Base-by-base conservation (phyloP, 352 stramenopile species). In the Phytophthora chlamydospora region DNA sequence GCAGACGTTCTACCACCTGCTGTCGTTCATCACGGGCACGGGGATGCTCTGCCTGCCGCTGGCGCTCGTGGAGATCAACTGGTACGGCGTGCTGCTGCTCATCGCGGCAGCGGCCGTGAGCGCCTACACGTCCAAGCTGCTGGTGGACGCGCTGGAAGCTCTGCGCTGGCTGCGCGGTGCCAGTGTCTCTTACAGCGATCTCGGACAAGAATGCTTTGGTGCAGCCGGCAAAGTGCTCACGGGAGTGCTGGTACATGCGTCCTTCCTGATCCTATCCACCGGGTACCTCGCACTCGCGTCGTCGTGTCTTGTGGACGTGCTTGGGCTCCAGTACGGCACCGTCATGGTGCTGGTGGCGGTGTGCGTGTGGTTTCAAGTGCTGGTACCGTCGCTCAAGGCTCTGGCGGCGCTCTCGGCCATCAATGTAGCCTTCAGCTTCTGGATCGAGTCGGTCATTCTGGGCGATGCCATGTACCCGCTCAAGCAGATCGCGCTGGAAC, bases 381-480 rank as follows among this genome's bases (percentile, higher is more conserved):
- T 93, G 11, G 71, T 89, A 43, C 73, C 76, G 21, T 90, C 80
- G 48, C 75, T 91, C 19, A 78, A 76, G 49, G 62, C 71, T 32
- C 62, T 93, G 21, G 78, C 80, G 9, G 27, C 79, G 31, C 58
- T 93, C 32, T 93, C 84, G 35, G 76, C 75, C 2, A 49, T 93
- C 35, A 93, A 93, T 58, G 80, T 93, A n/a, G 80, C 76, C n/a
- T 51, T 93, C 33, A 80, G 70, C 44, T 86, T 91, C 50, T 93
- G 84, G 84, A 84, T 93, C 57, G 84, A 93, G 54, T 77, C 78
- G 32, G 68, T 93, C 44, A 93, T 93, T 73, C 77, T 93, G 31
- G 84, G 84, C 39, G 84, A 93, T 58, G 84, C 84, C 51, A 91
- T 90, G 81, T 93, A 91, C 43, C 84, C 84, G 31, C 75, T 91